A percentile compares a stretch with the other conserved stretches of the same genome.
Evolutionary conservation across 2,329 filamentous ascomycete genomes (phyloP).

Genomic region (Cercospora citrullina): DNA sequence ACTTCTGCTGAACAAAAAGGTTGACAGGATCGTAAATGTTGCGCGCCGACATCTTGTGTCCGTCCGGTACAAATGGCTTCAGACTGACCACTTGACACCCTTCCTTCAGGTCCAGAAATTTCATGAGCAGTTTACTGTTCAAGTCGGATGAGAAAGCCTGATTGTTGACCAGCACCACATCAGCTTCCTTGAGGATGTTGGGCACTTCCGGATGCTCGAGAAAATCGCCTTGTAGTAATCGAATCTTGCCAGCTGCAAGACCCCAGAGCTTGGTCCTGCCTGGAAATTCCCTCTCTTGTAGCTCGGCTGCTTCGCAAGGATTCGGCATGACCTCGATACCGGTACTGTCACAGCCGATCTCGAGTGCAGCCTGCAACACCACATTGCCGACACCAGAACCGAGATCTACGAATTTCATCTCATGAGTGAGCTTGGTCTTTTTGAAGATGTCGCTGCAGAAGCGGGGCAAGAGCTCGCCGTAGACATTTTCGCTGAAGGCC

Average conservation of each 20-base stretch:
- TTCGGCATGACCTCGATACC: slow-evolving; percentile 96
- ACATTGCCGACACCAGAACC: slow-evolving; percentile 97
- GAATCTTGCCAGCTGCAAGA: slow-evolving; percentile 73
- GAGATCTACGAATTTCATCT: slow-evolving; percentile 88
- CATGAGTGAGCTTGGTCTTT: slow-evolving; percentile 73
- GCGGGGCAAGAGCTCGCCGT: slow-evolving; percentile 84
- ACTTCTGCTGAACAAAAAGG: slow-evolving; percentile 73
- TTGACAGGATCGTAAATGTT: slow-evolving; percentile 81
- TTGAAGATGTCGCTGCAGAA: slow-evolving; percentile 83
- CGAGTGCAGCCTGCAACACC: slow-evolving; percentile 86
- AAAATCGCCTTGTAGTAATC: slow-evolving; percentile 81
- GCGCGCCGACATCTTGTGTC: slow-evolving; percentile 70
- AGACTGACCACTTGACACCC: slow-evolving; percentile 89
- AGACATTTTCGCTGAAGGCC: slow-evolving; percentile 88
- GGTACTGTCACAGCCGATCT: slow-evolving; percentile 92
- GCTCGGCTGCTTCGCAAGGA: slow-evolving; percentile 76
- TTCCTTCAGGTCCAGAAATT: slow-evolving; percentile 90
- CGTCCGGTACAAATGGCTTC: slow-evolving; percentile 83
- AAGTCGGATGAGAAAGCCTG: slow-evolving; percentile 88
- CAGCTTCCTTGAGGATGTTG: slow-evolving; percentile 74
- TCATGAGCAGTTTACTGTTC: slow-evolving; percentile 79
- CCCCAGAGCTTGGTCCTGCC: slow-evolving; percentile 90
- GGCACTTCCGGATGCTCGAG: slow-evolving; percentile 70
- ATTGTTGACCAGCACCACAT: slow-evolving; percentile 98
- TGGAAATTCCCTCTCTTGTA: slow-evolving; percentile 78